These are phyloP conservation scores for Chlorella sorokiniana DNA, from an alignment of 139 green algal genomes.

Conservation along the genomic window DNA sequence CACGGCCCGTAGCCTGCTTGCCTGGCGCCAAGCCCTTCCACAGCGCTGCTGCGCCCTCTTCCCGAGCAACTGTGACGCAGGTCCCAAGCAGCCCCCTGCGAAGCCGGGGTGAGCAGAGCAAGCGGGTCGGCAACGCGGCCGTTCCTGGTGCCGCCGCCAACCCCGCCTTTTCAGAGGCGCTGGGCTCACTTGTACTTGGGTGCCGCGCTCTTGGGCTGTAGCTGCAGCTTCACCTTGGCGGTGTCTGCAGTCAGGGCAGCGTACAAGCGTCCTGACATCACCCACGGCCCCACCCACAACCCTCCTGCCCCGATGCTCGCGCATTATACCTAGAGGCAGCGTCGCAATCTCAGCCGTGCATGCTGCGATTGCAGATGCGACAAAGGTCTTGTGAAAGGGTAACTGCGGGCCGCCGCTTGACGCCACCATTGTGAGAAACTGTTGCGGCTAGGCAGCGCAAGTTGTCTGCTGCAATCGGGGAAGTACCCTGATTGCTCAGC, in stretches of 20 bases:
- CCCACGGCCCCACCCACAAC: neutral
- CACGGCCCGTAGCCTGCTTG: slow-evolving; percentile 6
- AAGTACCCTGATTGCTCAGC: too few species aligned
- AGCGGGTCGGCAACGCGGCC: neutral
- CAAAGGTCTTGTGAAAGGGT: slow-evolving; percentile 58
- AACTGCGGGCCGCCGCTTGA: slow-evolving; percentile 11
- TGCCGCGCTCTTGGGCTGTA: slow-evolving; percentile 69
- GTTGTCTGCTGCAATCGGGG: too few species aligned
- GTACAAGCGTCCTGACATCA: neutral
- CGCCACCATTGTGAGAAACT: slow-evolving; percentile 10
- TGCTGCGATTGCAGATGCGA: slow-evolving; percentile 69
- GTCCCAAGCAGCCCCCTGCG: slow-evolving; percentile 91
- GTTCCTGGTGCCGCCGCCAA: neutral
- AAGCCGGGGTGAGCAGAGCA: neutral
- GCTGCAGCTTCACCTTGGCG: slow-evolving; percentile 95
- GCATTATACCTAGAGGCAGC: neutral
- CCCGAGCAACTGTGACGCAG: slow-evolving; percentile 83
- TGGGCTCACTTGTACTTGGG: slow-evolving; percentile 68
- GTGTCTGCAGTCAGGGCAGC: slow-evolving; percentile 88
- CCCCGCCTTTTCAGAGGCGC: neutral
- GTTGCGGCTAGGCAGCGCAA: too few species aligned
- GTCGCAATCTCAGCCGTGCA: slow-evolving; percentile 78
- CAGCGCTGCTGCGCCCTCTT: slow-evolving; percentile 89
- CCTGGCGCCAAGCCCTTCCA: slow-evolving; percentile 95
- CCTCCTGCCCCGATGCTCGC: neutral